These are phyloP conservation scores for Hysterium pulicare DNA, from an alignment of 2,329 filamentous ascomycete genomes.

Conservation along the genomic window DNA sequence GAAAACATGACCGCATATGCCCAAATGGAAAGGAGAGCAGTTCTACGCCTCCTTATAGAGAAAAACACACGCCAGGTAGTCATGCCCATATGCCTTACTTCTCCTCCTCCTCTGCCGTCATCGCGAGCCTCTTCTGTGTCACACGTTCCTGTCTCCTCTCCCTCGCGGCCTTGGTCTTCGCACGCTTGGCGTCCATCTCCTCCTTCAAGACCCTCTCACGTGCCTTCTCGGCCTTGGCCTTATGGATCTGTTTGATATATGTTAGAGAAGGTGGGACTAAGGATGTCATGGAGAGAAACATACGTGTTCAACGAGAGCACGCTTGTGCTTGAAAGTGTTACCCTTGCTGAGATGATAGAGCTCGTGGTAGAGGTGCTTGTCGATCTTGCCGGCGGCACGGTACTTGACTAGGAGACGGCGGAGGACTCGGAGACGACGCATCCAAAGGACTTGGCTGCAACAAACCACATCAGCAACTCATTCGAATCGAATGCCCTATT, in stretches of 20 bases:
- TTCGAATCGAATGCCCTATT: constrained; percentile 10
- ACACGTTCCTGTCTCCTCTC: constrained; percentile 96
- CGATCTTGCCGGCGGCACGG: constrained; percentile 99
- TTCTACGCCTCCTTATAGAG: constrained; percentile 35
- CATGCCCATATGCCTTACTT: constrained; percentile 34
- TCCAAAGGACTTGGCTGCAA: constrained; percentile 91
- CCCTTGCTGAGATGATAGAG: constrained; percentile 99
- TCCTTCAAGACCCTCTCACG: constrained; percentile 96
- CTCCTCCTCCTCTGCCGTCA: constrained; percentile 66
- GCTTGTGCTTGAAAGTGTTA: constrained; percentile 99
- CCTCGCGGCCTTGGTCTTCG: constrained; percentile 99
- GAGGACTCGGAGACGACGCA: constrained; percentile 99
- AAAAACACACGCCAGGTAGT: constrained; percentile 42
- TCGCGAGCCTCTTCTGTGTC: constrained; percentile 82
- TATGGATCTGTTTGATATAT: constrained; percentile 75
- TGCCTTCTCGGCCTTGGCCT: constrained; percentile 98
- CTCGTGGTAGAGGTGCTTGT: constrained; percentile 99
- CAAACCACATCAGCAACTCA: constrained; percentile 31
- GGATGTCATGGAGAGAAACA: constrained; percentile 49
- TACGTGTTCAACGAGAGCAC: constrained; percentile 99
- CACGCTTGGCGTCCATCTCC: constrained; percentile 99
- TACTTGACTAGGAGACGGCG: constrained; percentile 99
- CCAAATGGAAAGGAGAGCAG: constrained; percentile 35
- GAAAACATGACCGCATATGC: constrained; percentile 44
- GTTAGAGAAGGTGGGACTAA: constrained; percentile 24